Base-by-base conservation (phyloP, 371 early-diverging fungal genomes). In the Apophysomyces sp. region DNA sequence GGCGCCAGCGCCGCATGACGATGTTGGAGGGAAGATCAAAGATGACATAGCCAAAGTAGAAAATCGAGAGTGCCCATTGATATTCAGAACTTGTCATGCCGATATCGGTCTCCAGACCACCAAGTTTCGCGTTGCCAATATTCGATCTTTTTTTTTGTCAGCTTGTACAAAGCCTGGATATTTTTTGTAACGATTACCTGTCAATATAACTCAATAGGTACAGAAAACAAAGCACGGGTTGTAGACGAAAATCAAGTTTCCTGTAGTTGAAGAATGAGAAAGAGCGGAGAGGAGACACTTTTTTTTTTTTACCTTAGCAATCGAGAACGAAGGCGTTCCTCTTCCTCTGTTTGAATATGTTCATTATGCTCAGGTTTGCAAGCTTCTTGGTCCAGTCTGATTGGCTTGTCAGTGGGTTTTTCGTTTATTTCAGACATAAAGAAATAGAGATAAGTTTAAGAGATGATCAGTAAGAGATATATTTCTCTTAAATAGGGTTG, bases 101-200 rank as follows among this genome's bases (percentile, higher is more conserved):
- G 53, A 76, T 44, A 31, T 76, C 76, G 28, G 40, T 55, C 24
- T 63, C 54, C 12, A 79, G 53, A n/a, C 76, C 76, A 30, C 67
- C 80, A 0, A 79, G 57, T 54, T 71, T 79, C 1, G 80, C 80
- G 55, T 79, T 79, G 36, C 76, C 76, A 56, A 79, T 78, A 57
- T 75, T 79, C 26, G 74, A 73, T 55, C 77, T 73, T 24, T 55
- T 16, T 4, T 41, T 11, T 9, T 13, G 15, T 55, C n/a, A 44
- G 32, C 12, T 2, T 0, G n/a, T n/a, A n/a, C n/a, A n/a, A n/a
- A n/a, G n/a, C n/a, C n/a, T n/a, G n/a, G n/a, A n/a, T n/a, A n/a
- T n/a, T n/a, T n/a, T n/a, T n/a, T n/a, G n/a, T n/a, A n/a, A n/a
- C n/a, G n/a, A n/a, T 57, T 62, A 72, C 76, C 76, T 61, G 27